Base-by-base conservation (phyloP, 352 stramenopile genomes). In the Blastocystis sp. region DNA sequence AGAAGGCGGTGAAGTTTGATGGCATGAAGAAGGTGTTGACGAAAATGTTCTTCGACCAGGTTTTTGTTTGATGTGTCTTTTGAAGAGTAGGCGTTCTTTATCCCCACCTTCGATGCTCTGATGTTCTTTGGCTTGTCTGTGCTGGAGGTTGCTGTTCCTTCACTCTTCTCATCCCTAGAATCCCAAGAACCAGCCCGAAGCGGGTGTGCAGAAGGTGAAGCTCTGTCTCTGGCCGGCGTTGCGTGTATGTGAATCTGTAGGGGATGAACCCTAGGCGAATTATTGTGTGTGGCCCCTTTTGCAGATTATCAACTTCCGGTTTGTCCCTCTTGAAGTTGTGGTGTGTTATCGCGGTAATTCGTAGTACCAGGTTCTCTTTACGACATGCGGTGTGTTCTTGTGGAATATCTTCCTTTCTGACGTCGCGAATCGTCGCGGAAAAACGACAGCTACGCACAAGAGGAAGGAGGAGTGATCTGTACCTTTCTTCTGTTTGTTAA, bases 361-460 rank as follows among this genome's bases (percentile, higher is more conserved):
- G 19, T 61, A 88, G 78, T 88, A 79, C 53, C 78, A 88, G 66
- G 78, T 88, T 34, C 56, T 88, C 23, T 88, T 69, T 60, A 88
- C 67, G 41, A 88, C 64, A 2, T 4, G 38, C 21, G 64, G 64
- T 77, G 67, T 88, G 10, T 88, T 88, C 45, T 78, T 88, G 21
- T 88, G 78, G 78, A 88, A 88, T 70, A 88, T 88, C 53, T 88
- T 88, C 41, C n/a, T 88, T 1, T 88, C 78, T n/a, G 67, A 88
- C 43, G 53, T 88, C 2, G 78, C 78, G 23, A 74, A 88, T 78
- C 64, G 78, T 78, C 48, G 74, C 11, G 74, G 74, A 69, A 84
- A 84, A 48, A 69, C 74, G 1, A 69, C 74, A 59, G 74, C 74
- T 23, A 69, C 74, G 3, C 74, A 84, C n/a, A 52, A 7, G 5